Conservation (phyloP, 257 asterid species). For the Salvia miltiorrhiza region DNA sequence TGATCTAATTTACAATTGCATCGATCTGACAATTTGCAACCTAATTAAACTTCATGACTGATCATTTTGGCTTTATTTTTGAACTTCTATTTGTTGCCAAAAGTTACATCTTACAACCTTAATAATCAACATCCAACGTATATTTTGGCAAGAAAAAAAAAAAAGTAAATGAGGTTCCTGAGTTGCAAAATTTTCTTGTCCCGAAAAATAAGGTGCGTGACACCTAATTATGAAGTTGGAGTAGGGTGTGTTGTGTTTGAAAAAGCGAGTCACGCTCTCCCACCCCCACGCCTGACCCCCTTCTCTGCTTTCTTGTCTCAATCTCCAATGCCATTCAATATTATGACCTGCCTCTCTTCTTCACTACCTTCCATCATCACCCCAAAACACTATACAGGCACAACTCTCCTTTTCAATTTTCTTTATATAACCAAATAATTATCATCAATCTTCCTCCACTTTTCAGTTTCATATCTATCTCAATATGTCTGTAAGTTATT, state of each 20-base stretch:
- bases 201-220: no score
- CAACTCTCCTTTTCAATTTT: not conserved
- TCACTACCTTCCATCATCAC: not conserved
- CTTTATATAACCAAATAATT: not conserved
- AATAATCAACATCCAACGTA: no score
- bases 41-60: no score
- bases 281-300: slow-evolving; percentile 53
- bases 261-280: slow-evolving; percentile 49
- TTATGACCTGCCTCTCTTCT: not conserved
- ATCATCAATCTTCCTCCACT: not conserved
- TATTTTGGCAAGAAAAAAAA: no score
- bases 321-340: slow-evolving; percentile 34
- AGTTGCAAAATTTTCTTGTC: no score
- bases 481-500: slow-evolving; percentile 61
- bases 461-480: not conserved
- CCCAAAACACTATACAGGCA: no score
- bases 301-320: slow-evolving; percentile 31
- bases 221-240: not conserved
- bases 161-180: no score
- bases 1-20: no score
- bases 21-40: no score
- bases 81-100: no score
- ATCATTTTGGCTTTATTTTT: no score
- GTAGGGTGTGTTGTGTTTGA: not conserved
- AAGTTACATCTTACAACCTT: no score